Evolutionary conservation across 495 filamentous ascomycete genomes (phyloP).

Genomic region (Cryomyces antarcticus): DNA sequence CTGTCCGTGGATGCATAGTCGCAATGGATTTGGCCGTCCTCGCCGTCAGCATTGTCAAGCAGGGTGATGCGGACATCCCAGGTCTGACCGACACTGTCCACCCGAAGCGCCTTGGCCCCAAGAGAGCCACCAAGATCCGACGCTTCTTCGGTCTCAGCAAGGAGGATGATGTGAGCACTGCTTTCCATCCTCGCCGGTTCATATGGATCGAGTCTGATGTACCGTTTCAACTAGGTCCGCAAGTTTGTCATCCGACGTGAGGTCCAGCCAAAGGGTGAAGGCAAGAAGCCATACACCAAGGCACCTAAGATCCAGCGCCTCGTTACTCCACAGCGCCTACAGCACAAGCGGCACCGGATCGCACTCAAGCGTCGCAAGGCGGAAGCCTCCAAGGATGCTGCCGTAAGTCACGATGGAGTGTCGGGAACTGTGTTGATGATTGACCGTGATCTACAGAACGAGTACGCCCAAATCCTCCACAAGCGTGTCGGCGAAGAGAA

Average conservation of each 20-base stretch:
- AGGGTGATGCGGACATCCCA: constrained; percentile 81
- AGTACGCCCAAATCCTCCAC: constrained; percentile 83
- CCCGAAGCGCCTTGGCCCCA: constrained; percentile 95
- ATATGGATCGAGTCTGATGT: constrained; percentile 19
- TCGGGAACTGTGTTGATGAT: not conserved
- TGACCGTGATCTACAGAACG: constrained; percentile 32
- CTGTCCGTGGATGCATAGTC: constrained; percentile 93
- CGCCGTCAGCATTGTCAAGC: constrained; percentile 86
- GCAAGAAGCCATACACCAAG: constrained; percentile 96
- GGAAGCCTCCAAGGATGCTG: constrained; percentile 92
- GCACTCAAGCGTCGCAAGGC: constrained; percentile 93
- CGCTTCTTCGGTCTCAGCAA: constrained; percentile 97
- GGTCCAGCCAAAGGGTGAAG: constrained; percentile 77
- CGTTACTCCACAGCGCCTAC: constrained; percentile 96
- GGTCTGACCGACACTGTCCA: constrained; percentile 90
- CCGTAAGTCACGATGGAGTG: constrained; percentile 41
- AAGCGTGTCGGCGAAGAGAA: constrained; percentile 92
- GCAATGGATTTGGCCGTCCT: constrained; percentile 84
- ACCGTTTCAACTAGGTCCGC: constrained; percentile 41
- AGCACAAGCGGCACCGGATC: constrained; percentile 95
- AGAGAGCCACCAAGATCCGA: constrained; percentile 98
- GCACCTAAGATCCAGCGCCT: constrained; percentile 97
- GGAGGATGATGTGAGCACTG: constrained; percentile 92
- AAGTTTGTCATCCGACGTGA: constrained; percentile 99
- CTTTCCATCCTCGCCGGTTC: not conserved